These are phyloP conservation scores for Didymella lethalis DNA, from an alignment of 2,329 filamentous ascomycete genomes.

Conservation along the genomic window DNA sequence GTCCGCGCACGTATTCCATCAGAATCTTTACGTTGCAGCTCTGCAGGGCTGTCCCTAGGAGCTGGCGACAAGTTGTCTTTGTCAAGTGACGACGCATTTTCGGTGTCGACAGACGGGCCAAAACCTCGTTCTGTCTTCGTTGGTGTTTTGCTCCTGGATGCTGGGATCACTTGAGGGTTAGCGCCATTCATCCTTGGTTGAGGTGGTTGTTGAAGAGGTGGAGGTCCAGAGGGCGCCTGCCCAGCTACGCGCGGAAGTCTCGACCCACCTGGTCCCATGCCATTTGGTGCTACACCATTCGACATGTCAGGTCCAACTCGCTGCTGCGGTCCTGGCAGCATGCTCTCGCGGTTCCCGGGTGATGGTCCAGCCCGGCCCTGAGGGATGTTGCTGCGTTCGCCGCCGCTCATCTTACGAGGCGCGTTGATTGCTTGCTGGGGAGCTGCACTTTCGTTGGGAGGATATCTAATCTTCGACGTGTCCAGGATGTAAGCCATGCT, in stretches of 20 bases:
- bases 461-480: conserved; percentile 95
- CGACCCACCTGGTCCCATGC: conserved; percentile 55
- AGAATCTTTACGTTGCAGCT: conserved; percentile 42
- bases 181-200: conserved; percentile 60
- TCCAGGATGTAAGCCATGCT: conserved; percentile 91
- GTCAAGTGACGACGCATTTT: conserved; percentile 54
- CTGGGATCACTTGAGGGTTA: conserved; percentile 22
- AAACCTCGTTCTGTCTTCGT: conserved; percentile 58
- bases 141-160: conserved; percentile 58
- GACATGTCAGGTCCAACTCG: conserved; percentile 49
- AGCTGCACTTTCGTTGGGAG: conserved; percentile 69
- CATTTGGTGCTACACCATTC: conserved; percentile 38
- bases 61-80: conserved; percentile 58
- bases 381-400: conserved; percentile 54
- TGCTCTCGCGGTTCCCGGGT: conserved; percentile 54
- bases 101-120: conserved; percentile 54
- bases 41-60: conserved; percentile 50
- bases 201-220: conserved; percentile 70
- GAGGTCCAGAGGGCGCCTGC: conserved; percentile 68
- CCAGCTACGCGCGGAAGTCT: conserved; percentile 67
- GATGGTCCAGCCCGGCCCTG: conserved; percentile 46
- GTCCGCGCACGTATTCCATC: conserved; percentile 41
- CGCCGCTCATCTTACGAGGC: conserved; percentile 57
- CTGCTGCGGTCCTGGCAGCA: conserved; percentile 44
- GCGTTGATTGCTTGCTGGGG: conserved; percentile 39